Percentiles rank a stretch among this genome's conserved stretches.
These are phyloP conservation scores for Nakaseomyces kungkrabaensis DNA, from an alignment of 1,139 yeast species.

Conservation along the genomic window DNA sequence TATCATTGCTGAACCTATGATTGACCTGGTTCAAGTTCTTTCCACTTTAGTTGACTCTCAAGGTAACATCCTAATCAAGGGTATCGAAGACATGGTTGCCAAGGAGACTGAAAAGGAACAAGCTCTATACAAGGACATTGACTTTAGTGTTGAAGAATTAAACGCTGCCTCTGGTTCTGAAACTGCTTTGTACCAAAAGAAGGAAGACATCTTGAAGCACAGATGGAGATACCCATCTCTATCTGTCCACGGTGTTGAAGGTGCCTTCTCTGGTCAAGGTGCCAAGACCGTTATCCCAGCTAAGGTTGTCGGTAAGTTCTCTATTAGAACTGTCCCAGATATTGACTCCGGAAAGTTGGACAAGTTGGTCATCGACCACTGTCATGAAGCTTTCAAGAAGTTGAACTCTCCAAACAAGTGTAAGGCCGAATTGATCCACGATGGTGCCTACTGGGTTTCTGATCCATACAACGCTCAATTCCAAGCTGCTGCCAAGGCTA, in stretches of 20 bases:
- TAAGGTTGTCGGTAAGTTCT: slow-evolving; percentile 85
- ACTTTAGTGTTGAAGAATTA: slow-evolving; percentile 74
- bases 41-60: slow-evolving; percentile 64
- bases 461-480: slow-evolving; percentile 89
- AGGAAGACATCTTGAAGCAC: slow-evolving; percentile 84
- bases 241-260: slow-evolving; percentile 94
- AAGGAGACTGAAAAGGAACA: slow-evolving; percentile 78
- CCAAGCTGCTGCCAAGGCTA: slow-evolving; percentile 90
- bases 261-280: slow-evolving; percentile 90
- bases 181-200: slow-evolving; percentile 66
- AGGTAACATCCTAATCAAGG: slow-evolving; percentile 82
- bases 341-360: slow-evolving; percentile 75
- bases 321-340: slow-evolving; percentile 94
- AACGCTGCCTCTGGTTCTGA: slow-evolving; percentile 83
- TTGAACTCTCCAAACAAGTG: slow-evolving; percentile 68
- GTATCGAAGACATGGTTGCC: slow-evolving; percentile 88
- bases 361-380: slow-evolving; percentile 61
- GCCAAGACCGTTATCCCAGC: slow-evolving; percentile 98
- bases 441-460: slow-evolving; percentile 92
- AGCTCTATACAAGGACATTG: slow-evolving; percentile 71
- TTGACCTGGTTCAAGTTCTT: slow-evolving; percentile 74
- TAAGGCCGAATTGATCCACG: slow-evolving; percentile 74
- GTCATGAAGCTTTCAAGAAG: slow-evolving; percentile 52
- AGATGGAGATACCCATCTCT: slow-evolving; percentile 98
- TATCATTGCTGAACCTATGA: slow-evolving; percentile 94